Evolutionary conservation across 371 early-diverging fungal genomes (phyloP), one percentile per base, ranked within the genome.

Genomic region (Mortierella sp.): DNA sequence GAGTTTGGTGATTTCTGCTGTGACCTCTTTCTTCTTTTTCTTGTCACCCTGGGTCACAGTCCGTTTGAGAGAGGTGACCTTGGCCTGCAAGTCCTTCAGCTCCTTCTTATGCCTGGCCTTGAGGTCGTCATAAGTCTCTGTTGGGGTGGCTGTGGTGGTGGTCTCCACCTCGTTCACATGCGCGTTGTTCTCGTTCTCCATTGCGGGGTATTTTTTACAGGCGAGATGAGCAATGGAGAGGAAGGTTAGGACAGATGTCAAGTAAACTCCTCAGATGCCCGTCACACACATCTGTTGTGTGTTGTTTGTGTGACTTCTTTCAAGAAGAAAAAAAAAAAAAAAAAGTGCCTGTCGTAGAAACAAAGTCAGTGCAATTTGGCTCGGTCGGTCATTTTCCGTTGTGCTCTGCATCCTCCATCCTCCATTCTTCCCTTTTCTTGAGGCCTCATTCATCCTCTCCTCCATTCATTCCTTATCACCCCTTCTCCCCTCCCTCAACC

Each of bases 11-110:
- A 94, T 91, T 25, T 91, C 88, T 2, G 84, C 87, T 6, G 82
- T 69, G 7, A 95, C 86, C 68, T 96, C 96, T 84, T 95, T 90
- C 77, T 96, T 97, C 82, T 92, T 92, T 76, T 90, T 88, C 86
- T 96, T 97, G 83, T 94, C 90, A 26, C 88, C 89, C 75, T 93
- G 92, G 19, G 91, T 87, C 15, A 86, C 91, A 0, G 91, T 74
- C 83, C 94, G 95, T 57, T 94, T 94, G 37, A 97, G 80, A 1
- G 86, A 87, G 1, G 90, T 92, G 29, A 92, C 84, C 55, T 84
- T 86, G 29, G 84, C 87, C n/a, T 85, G 81, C 18, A 97, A 85
- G 28, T 92, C 92, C 64, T 92, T 90, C 60, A 84, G 84, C 72
- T 97, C 97, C 51, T 82, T 85, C 44, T 92, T 87, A 68, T 97